phyloP scores from a whole-genome alignment of 2,329 filamentous ascomycete species.

The Pseudonectria foliicola region DNA sequence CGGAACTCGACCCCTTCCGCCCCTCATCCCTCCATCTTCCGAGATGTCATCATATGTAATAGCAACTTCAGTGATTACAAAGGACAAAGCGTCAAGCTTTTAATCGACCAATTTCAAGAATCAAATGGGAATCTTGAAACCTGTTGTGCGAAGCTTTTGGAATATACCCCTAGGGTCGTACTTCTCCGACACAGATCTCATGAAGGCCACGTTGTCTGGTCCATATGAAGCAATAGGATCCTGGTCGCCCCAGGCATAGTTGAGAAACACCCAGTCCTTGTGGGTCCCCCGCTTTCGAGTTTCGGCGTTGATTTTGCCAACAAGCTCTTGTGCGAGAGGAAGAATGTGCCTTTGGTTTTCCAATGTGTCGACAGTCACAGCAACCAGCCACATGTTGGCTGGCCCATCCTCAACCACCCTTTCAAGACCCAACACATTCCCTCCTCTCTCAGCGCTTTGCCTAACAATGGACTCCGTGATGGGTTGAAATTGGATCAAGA shows the following conservation, averaged over 20 bases:
- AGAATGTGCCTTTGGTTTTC: conserved; percentile 27
- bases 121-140: conserved; percentile 22
- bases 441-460: conserved; percentile 17
- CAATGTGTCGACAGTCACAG: conserved; percentile 32
- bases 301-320: conserved; percentile 18
- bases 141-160: conserved; percentile 24
- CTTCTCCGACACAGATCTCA: conserved; percentile 22
- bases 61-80: too few species aligned
- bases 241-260: conserved; percentile 35
- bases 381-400: conserved; percentile 29
- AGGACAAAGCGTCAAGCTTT: too few species aligned
- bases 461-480: conserved; percentile 22
- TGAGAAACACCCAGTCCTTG: conserved; percentile 33
- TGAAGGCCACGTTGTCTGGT: conserved; percentile 23
- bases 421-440: conserved; percentile 27
- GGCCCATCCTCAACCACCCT: conserved; percentile 29
- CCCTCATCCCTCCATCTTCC: too few species aligned
- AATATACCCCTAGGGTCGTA: conserved; percentile 30
- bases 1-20: too few species aligned
- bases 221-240: conserved; percentile 32
- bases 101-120: too few species aligned
- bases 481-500: conserved; percentile 27
- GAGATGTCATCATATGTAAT: too few species aligned
- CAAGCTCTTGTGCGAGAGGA: conserved; percentile 19
- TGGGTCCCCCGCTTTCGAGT: conserved; percentile 21